Conservation (phyloP, 306 rosid species). For the Vicia faba region DNA sequence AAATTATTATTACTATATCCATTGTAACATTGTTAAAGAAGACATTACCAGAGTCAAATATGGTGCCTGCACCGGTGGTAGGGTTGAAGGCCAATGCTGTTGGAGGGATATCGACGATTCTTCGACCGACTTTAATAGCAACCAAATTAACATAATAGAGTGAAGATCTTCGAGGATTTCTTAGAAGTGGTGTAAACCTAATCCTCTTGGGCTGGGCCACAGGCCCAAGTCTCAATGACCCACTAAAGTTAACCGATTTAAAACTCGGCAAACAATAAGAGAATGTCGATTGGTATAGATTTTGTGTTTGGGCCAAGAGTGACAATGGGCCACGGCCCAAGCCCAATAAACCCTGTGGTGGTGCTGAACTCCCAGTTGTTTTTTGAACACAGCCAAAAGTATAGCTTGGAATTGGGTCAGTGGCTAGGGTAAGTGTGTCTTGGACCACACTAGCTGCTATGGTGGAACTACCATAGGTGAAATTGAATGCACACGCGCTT, state of each 20-base stretch:
- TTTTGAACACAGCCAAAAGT: constrained; percentile 81
- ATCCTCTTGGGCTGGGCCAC: constrained; percentile 75
- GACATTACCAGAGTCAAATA: constrained; percentile 80
- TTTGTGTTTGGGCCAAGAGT: constrained; percentile 69
- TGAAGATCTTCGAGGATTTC: constrained; percentile 82
- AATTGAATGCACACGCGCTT: constrained; percentile 73
- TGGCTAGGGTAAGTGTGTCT: constrained; percentile 75
- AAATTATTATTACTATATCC: not conserved
- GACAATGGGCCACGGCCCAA: constrained; percentile 94
- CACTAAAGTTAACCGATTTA: constrained; percentile 69
- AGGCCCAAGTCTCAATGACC: constrained; percentile 90
- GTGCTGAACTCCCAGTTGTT: constrained; percentile 65
- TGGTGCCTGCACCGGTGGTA: constrained; percentile 80
- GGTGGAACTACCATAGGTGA: constrained; percentile 77
- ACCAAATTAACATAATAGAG: constrained; percentile 74
- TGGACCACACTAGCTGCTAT: constrained; percentile 67
- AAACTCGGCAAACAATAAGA: constrained; percentile 93
- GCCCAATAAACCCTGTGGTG: constrained; percentile 85
- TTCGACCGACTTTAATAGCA: constrained; percentile 74
- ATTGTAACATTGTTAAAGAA: not conserved
- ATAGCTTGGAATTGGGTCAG: constrained; percentile 61
- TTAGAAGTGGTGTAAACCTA: constrained; percentile 80
- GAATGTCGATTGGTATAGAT: constrained; percentile 77
- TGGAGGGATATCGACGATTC: constrained; percentile 76
- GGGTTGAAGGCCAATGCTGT: constrained; percentile 76